Evolutionary conservation across 2,329 filamentous ascomycete species (phyloP).

Genomic region (Colletotrichum plurivorum): DNA sequence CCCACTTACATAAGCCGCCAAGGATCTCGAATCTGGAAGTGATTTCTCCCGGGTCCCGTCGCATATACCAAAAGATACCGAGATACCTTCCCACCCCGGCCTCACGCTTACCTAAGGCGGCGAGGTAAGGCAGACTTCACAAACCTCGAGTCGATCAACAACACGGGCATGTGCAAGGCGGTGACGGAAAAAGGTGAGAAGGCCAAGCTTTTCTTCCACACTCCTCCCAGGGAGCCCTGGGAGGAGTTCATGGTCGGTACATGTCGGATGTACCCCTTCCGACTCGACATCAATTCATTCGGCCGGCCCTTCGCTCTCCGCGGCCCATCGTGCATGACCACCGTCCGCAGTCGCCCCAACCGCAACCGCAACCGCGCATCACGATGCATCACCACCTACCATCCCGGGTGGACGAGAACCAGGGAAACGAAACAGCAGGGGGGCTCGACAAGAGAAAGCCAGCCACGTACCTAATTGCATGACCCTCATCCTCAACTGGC

Average conservation of each 20-base stretch:
- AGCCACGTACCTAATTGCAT: not conserved
- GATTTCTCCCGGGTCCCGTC: too few relatives aligned
- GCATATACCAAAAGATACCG: not conserved
- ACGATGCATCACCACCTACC: not conserved
- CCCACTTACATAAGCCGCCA: not conserved
- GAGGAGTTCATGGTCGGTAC: not conserved
- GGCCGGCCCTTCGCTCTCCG: conserved; percentile 12
- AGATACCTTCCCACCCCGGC: not conserved
- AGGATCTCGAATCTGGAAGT: too few relatives aligned
- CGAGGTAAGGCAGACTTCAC: not conserved
- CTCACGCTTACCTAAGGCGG: not conserved
- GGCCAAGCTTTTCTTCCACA: conserved; percentile 1
- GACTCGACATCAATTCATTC: not conserved
- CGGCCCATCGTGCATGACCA: conserved; percentile 20
- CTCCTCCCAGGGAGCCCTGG: not conserved
- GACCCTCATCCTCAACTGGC: too few relatives aligned
- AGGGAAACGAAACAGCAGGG: too few relatives aligned
- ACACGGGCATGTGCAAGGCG: not conserved
- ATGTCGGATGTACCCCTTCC: not conserved
- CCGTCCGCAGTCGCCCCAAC: not conserved
- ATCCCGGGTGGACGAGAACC: too few relatives aligned
- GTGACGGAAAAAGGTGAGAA: conserved; percentile 1
- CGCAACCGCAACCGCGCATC: not conserved
- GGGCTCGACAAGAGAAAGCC: not conserved
- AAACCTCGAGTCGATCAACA: not conserved